Base-by-base conservation (phyloP, 2,329 filamentous ascomycete genomes). In the Ambrosiella beaveri region DNA sequence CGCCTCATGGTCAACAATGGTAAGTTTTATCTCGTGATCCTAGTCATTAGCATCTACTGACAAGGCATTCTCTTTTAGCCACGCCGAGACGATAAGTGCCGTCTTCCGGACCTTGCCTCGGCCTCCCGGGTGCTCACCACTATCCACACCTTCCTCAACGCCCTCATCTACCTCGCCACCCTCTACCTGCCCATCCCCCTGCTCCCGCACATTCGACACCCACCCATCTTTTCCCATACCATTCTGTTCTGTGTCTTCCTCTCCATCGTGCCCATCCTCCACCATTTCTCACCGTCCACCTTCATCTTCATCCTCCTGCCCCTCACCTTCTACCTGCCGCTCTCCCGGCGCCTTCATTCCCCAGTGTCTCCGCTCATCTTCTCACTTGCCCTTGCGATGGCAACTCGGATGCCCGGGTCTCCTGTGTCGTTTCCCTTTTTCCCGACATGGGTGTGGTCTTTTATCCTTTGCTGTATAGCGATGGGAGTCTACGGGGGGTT, bases 1-100 rank as follows among this genome's bases (percentile, higher is more conserved):
- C 79, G 87, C 67, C 79, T 82, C 66, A 75, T 82, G 73, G 79
- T 85, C 63, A 82, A 83, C 68, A 60, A 60, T 47, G 59, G 59
- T 60, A 58, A 58, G 56, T 37, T 75, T 75, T 79, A 68, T 71
- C 40, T 15, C 19, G 5, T n/a, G 1, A 11, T 17, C 12, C 1
- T 38, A 39, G 7, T 37, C 35, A 11, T 13, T 15, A 12, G 9
- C 15, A 12, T 53, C 7, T 9, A 5, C 39, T 45, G 9, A 36
- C 19, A 11, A 15, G 41, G 15, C 19, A 13, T 17, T 49, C 17
- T 45, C 37, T 41, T 19, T n/a, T 56, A 61, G 59, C 59, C 56
- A 58, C 59, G 35, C 59, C 59, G 40, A 58, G 59, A 51, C 59
- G 59, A 47, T 60, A 45, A 60, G 41, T 58, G 39, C 19, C 19